Percentiles rank a stretch among this genome's conserved stretches.
phyloP scores from a whole-genome alignment of 805 yeast genomes.

The Ogataea zsoltii region DNA sequence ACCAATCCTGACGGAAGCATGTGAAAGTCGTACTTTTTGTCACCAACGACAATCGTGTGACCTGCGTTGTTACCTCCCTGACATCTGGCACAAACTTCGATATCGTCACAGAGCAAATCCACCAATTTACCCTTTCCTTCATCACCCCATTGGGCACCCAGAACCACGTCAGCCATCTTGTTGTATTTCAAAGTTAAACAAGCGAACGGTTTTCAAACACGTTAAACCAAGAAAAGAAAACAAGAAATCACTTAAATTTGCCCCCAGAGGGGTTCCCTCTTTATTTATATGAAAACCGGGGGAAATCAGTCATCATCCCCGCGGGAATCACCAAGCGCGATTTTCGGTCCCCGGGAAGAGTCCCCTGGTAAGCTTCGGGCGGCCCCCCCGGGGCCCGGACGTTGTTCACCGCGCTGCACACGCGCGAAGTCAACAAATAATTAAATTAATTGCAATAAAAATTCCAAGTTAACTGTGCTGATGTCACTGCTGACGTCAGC shows the following conservation, averaged over 20 bases:
- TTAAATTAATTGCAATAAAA: constrained; percentile 4
- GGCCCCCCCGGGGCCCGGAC: too few species aligned
- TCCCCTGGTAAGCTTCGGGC: too few species aligned
- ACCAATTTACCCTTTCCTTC: constrained; percentile 99
- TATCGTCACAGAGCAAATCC: constrained; percentile 89
- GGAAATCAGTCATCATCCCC: neutral
- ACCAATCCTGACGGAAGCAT: constrained; percentile 99
- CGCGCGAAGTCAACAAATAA: neutral
- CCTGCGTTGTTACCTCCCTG: constrained; percentile 99
- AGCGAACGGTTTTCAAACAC: constrained; percentile 17
- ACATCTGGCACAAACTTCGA: constrained; percentile 97
- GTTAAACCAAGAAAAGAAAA: constrained; percentile 19
- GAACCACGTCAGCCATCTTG: constrained; percentile 82
- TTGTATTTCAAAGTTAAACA: neutral
- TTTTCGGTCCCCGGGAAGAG: neutral
- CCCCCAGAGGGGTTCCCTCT: neutral
- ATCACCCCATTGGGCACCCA: constrained; percentile 99
- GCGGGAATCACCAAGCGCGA: neutral
- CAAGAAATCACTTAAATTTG: neutral
- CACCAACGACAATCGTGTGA: constrained; percentile 93
- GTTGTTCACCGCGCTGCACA: too few species aligned
- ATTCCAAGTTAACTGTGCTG: constrained; percentile 1
- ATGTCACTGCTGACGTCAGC: neutral
- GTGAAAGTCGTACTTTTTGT: constrained; percentile 92
- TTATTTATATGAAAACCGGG: neutral